phyloP scores from a whole-genome alignment of 148 eudicot species.

The Fagopyrum homotropicum region DNA sequence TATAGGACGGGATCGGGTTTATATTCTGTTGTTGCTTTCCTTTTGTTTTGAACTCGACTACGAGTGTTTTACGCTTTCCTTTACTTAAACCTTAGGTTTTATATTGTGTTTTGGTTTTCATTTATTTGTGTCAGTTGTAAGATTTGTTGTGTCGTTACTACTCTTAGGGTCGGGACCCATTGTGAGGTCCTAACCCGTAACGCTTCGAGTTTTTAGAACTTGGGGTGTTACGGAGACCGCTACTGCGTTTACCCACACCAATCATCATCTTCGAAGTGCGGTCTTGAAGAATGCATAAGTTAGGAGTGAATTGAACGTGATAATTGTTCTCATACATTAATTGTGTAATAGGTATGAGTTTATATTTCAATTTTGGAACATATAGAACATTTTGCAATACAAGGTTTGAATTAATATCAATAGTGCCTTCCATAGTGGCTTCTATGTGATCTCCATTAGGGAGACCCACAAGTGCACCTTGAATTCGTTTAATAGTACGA shows the following conservation, averaged over 20 bases:
- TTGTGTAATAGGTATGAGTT: background rate
- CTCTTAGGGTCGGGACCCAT: no score
- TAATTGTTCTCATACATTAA: background rate
- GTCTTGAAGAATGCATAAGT: background rate
- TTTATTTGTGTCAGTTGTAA: no score
- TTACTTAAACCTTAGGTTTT: no score
- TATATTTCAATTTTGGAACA: background rate
- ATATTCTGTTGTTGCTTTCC: no score
- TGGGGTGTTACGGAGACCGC: no score
- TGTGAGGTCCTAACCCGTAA: no score
- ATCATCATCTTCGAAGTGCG: background rate
- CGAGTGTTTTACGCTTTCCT: no score
- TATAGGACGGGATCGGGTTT: no score
- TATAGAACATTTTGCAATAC: background rate
- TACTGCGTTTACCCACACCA: background rate
- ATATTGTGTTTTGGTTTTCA: no score
- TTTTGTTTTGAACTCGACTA: no score
- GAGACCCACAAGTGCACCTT: background rate
- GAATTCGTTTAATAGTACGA: background rate
- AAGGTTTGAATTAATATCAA: background rate
- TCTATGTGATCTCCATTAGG: background rate
- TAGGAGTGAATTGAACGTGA: background rate
- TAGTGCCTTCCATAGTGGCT: background rate
- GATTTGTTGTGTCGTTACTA: no score
- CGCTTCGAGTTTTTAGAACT: no score